These are phyloP conservation scores for Trichosporon coremiiforme DNA, from an alignment of 1,284 basidiomycete species.

Conservation along the genomic window DNA sequence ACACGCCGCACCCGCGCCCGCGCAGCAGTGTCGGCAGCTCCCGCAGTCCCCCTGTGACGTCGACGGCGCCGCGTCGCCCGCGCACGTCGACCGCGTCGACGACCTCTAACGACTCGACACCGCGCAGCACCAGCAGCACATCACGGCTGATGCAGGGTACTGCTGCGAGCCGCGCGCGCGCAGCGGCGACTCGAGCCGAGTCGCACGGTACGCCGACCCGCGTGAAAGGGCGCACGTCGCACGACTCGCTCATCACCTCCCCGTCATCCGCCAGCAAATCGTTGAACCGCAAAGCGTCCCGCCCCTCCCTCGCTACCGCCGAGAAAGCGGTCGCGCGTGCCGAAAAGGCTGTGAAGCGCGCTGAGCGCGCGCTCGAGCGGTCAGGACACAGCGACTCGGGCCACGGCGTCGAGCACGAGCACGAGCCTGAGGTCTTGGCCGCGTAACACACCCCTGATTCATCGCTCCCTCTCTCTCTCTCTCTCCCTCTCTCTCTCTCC, in stretches of 20 bases:
- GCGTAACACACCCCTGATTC: background rate
- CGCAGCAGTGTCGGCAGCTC: background rate
- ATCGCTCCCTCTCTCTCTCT: no score
- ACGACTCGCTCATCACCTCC: background rate
- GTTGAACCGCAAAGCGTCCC: background rate
- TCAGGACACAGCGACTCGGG: conserved; percentile 2
- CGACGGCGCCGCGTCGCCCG: background rate
- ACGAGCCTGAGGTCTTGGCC: background rate
- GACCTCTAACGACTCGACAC: background rate
- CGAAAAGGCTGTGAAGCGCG: conserved; percentile 2
- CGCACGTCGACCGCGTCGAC: conserved; percentile 18
- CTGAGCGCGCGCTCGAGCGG: conserved; percentile 1
- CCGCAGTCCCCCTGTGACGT: background rate
- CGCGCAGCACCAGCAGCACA: conserved; percentile 5
- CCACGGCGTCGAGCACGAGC: background rate
- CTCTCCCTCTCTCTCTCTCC: no score
- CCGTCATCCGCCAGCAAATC: background rate
- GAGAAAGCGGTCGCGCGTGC: background rate
- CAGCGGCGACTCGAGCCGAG: conserved; percentile 20
- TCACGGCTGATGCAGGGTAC: conserved; percentile 32
- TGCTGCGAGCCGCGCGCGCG: conserved; percentile 28
- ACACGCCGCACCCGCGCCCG: background rate
- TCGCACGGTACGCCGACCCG: background rate
- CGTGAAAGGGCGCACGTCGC: background rate
- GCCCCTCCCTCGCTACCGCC: background rate